A percentile compares a stretch with the other conserved stretches of the same genome.
Conservation (phyloP, 768 basidiomycete species). For the Inosperma sp. region DNA sequence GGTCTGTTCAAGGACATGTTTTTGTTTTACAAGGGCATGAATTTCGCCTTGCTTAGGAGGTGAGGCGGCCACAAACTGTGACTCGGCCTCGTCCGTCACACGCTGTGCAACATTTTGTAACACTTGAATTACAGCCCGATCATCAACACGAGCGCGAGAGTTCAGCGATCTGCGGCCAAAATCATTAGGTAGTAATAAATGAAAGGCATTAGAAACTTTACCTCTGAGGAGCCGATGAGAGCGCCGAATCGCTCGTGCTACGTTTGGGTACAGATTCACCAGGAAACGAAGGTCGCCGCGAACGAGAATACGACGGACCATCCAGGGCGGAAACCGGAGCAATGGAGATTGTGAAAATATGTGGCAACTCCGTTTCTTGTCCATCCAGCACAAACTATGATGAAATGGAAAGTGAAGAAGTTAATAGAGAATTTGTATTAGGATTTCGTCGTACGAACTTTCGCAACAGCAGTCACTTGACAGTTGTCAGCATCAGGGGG, state of each 20-base stretch:
- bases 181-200: slow-evolving; percentile 2
- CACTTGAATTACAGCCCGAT: slow-evolving; percentile 74
- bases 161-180: slow-evolving; percentile 11
- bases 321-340: slow-evolving; percentile 55
- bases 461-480: slow-evolving; percentile 70
- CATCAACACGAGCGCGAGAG: slow-evolving; percentile 33
- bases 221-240: slow-evolving; percentile 41
- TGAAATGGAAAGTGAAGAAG: slow-evolving; percentile 8
- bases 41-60: slow-evolving; percentile 45
- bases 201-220: slow-evolving; percentile 15
- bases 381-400: slow-evolving; percentile 67
- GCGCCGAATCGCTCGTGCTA: slow-evolving; percentile 45
- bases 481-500: slow-evolving; percentile 70
- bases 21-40: slow-evolving; percentile 74
- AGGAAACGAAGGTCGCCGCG: slow-evolving; percentile 41
- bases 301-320: slow-evolving; percentile 35
- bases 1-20: slow-evolving; percentile 65
- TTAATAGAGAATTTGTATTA: slow-evolving; percentile 7
- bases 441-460: slow-evolving; percentile 43
- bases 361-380: slow-evolving; percentile 61
- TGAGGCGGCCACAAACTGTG: slow-evolving; percentile 54
- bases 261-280: slow-evolving; percentile 38
- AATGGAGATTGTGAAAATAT: slow-evolving; percentile 66
- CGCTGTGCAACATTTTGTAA: slow-evolving; percentile 73
- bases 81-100: slow-evolving; percentile 68